Base-by-base conservation (phyloP, 306 rosid species). In the Crataegus laevigata region DNA sequence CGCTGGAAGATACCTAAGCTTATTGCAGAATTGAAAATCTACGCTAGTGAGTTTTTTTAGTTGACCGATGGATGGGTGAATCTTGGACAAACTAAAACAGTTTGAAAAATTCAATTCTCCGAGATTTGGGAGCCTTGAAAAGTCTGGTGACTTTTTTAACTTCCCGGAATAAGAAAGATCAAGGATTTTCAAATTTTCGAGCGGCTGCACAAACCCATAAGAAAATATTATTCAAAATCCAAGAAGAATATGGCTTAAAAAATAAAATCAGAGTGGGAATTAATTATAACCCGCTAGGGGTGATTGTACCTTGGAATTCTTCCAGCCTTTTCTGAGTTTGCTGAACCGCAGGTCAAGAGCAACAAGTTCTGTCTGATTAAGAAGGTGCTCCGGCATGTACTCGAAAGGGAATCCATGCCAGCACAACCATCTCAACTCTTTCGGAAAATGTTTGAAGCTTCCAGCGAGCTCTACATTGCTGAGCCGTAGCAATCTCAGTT, bases 401-500 rank as follows among this genome's bases (percentile, higher is more conserved):
- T 66, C 6, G 52, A 54, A 10, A 14, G 73, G 73, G 73, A 34
- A 76, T 17, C 59, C 73, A 17, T 6, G 38, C 66, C 73, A 76
- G 43, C 55, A 2, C 11, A 76, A 34, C 52, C 66, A 66, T 55
- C 73, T 54, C 13, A 76, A 38, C 22, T 66, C 32, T 47, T 26
- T 4, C 85, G 91, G 67, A 76, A 89, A 55, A 71, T 75, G 13
- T 38, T 36, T 45, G 71, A 11, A 80, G 55, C 59, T 72, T 60
- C 87, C 86, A 14, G 0, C 11, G 3, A 85, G 57, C 2, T 66
- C n/a, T 1, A 84, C 87, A 30, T 4, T 1, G 43, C 38, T 40
- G 11, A 89, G 86, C 57, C 77, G 75, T 10, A 89, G 78, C 40
- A 88, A 70, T 69, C 84, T 84, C 42, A 90, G 29, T 7, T 25